Evolutionary conservation across 306 rosid genomes (phyloP).

Genomic region (Hippophae tibetana): DNA sequence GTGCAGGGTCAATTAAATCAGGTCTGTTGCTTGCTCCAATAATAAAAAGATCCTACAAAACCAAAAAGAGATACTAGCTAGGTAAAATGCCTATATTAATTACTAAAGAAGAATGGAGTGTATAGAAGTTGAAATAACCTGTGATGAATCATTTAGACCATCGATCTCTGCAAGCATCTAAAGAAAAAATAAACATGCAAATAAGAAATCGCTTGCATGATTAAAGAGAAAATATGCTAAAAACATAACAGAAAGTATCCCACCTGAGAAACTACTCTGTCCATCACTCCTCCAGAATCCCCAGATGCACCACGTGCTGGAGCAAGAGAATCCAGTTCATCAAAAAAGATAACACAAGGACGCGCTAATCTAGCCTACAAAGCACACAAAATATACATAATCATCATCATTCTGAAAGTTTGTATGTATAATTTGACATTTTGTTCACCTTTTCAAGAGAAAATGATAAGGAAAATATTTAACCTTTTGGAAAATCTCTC

Average conservation of each 20-base stretch:
- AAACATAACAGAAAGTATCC: slow-evolving; percentile 10
- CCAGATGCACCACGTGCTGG: slow-evolving; percentile 97
- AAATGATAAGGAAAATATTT: slow-evolving; percentile 15
- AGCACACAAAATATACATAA: slow-evolving; percentile 13
- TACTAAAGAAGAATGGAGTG: not conserved
- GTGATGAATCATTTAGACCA: slow-evolving; percentile 80
- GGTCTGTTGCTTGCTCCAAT: slow-evolving; percentile 99
- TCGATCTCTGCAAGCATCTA: slow-evolving; percentile 99
- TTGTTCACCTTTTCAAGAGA: slow-evolving; percentile 7
- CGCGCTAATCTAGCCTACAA: slow-evolving; percentile 89
- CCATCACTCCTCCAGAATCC: slow-evolving; percentile 98
- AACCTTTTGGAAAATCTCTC: slow-evolving; percentile 92
- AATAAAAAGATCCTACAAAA: slow-evolving; percentile 70
- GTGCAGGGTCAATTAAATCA: slow-evolving; percentile 93
- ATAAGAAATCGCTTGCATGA: slow-evolving; percentile 21
- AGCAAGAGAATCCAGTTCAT: slow-evolving; percentile 96
- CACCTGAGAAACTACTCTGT: slow-evolving; percentile 97
- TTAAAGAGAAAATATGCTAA: slow-evolving; percentile 1
- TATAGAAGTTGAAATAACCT: slow-evolving; percentile 36
- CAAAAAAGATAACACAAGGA: slow-evolving; percentile 93
- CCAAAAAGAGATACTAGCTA: slow-evolving; percentile 13
- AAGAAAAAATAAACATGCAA: slow-evolving; percentile 13
- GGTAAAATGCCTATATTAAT: slow-evolving; percentile 19
- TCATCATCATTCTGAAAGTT: not conserved
- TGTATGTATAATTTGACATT: not conserved